Evolutionary conservation across 2,329 filamentous ascomycete genomes (phyloP), one percentile per base, ranked within the genome.

Genomic region (Geosmithia putterillii): DNA sequence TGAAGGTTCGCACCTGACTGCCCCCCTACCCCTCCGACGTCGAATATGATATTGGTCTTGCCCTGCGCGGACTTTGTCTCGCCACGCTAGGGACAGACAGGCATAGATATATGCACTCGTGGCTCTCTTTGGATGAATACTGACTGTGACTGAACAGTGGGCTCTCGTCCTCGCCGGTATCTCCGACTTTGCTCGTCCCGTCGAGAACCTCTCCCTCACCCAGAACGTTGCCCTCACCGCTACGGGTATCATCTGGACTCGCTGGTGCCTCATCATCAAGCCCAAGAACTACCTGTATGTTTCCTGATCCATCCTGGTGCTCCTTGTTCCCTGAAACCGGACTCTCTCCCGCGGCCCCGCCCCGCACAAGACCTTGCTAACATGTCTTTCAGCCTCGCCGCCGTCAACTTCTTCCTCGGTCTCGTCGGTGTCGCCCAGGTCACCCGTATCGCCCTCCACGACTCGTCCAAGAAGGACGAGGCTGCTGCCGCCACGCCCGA

Each of bases 351-450:
- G 7, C 7, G 6, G 7, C 35, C 15, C 17, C 36, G 22, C 28
- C 42, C 19, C 34, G n/a, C 12, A 5, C n/a, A 5, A 19, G 9
- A 3, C 25, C 7, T 28, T 38, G n/a, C 42, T 38, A 34, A 20
- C 34, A 10, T 28, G 9, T 7, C 12, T 25, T 25, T 9, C 48
- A 88, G 83, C 48, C 81, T 98, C 46, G 92, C 92, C 48, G 81
- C 88, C 44, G 92, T 96, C 61, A 98, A 98, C 78, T 95, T 95
- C 77, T 94, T 95, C 75, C 83, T 98, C 54, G 90, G 85, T 56
- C 69, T 83, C 52, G 89, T 95, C 49, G 92, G 92, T 55, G 69
- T 86, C 46, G 74, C 86, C 51, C 92, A 98, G 72, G 73, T 86
- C 51, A 69, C 69, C 51, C 82, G 92, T 55, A 95, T 96, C 57